Conservation (phyloP, 129 eudicot genomes). For the Flaveria bidentis region DNA sequence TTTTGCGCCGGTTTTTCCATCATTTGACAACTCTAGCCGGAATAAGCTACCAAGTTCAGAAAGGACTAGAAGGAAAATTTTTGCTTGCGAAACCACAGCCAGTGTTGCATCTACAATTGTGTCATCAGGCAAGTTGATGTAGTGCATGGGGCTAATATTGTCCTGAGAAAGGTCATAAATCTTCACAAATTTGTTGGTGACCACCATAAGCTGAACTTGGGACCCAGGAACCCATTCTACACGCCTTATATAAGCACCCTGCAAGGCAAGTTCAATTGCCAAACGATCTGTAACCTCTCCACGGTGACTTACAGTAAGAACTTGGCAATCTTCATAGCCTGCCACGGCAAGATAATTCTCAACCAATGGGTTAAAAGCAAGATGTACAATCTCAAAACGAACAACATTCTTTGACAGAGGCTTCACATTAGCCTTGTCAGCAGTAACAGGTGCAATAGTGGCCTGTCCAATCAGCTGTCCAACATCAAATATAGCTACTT, state of each 20-base stretch:
- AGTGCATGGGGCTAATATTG: slow-evolving; percentile 88
- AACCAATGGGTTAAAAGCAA: slow-evolving; percentile 74
- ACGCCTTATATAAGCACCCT: slow-evolving; percentile 89
- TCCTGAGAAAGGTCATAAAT: slow-evolving; percentile 95
- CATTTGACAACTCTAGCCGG: slow-evolving; percentile 77
- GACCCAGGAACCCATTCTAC: slow-evolving; percentile 97
- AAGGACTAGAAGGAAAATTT: slow-evolving; percentile 70
- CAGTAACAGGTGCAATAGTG: slow-evolving; percentile 87
- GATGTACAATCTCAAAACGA: slow-evolving; percentile 95
- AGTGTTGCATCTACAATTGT: slow-evolving; percentile 82
- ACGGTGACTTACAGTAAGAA: slow-evolving; percentile 88
- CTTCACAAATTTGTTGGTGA: slow-evolving; percentile 86
- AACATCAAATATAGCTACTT: slow-evolving; percentile 96
- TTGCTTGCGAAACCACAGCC: slow-evolving; percentile 78
- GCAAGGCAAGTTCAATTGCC: slow-evolving; percentile 93
- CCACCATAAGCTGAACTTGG: slow-evolving; percentile 98
- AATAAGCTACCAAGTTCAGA: slow-evolving; percentile 77
- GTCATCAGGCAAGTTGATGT: slow-evolving; percentile 75
- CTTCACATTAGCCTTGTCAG: slow-evolving; percentile 97
- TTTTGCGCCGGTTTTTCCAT: slow-evolving; percentile 76
- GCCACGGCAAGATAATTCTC: slow-evolving; percentile 96
- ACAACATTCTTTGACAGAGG: slow-evolving; percentile 95
- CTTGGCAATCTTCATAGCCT: slow-evolving; percentile 99
- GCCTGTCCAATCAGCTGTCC: slow-evolving; percentile 99
- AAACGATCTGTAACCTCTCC: slow-evolving; percentile 98